Conservation (phyloP, 306 rosid genomes). For the Hippophae rhamnoides region DNA sequence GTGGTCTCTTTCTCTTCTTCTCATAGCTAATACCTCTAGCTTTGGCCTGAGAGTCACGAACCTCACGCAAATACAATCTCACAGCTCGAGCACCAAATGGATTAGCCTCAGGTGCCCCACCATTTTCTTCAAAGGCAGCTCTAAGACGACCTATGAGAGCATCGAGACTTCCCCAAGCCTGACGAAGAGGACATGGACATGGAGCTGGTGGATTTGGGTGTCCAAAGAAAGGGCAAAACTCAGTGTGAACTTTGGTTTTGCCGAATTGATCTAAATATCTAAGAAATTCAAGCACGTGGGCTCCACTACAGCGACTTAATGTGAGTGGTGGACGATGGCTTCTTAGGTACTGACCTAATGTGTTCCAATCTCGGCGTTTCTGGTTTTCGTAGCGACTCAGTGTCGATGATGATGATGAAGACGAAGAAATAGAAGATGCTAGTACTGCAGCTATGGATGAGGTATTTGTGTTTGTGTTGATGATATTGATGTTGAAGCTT, state of each 20-base stretch:
- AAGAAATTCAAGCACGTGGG: slow-evolving; percentile 72
- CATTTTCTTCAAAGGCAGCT: slow-evolving; percentile 82
- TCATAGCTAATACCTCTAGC: slow-evolving; percentile 77
- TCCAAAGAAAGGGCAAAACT: slow-evolving; percentile 71
- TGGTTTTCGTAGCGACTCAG: slow-evolving; percentile 76
- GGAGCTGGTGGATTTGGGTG: slow-evolving; percentile 84
- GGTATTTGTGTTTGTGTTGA: too few relatives aligned
- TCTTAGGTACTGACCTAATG: slow-evolving; percentile 65
- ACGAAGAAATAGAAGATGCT: slow-evolving; percentile 11
- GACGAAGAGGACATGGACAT: slow-evolving; percentile 70
- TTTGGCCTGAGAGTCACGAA: slow-evolving; percentile 69
- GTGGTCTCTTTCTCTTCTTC: slow-evolving; percentile 61
- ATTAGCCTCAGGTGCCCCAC: slow-evolving; percentile 64
- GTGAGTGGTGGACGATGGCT: slow-evolving; percentile 72
- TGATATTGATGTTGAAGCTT: too few relatives aligned
- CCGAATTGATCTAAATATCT: slow-evolving; percentile 75
- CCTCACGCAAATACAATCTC: slow-evolving; percentile 67
- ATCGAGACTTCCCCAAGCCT: slow-evolving; percentile 89
- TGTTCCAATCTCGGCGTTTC: slow-evolving; percentile 71
- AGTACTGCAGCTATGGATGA: background rate
- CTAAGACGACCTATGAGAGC: slow-evolving; percentile 68
- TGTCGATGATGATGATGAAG: slow-evolving; percentile 12
- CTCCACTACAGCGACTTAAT: slow-evolving; percentile 62
- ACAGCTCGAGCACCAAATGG: slow-evolving; percentile 82
- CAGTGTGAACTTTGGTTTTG: slow-evolving; percentile 64